These are phyloP conservation scores for Vigna reflexopilosa DNA, from an alignment of 306 rosid genomes.

Conservation along the genomic window DNA sequence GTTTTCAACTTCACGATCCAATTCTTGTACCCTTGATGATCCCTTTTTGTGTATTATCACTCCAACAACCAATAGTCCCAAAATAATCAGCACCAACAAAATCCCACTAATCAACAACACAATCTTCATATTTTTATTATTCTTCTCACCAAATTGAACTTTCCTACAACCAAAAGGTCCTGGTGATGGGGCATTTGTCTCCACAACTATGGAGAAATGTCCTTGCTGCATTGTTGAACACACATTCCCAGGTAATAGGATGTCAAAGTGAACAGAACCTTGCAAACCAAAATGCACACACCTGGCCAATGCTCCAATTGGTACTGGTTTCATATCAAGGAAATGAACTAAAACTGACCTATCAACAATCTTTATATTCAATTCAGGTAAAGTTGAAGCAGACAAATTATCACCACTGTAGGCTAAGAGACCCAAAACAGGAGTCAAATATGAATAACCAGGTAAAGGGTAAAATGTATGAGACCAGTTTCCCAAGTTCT, in stretches of 20 bases:
- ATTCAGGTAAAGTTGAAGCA: conserved; percentile 52
- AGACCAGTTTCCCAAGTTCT: conserved; percentile 66
- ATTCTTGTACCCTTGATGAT: conserved; percentile 35
- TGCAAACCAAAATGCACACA: conserved; percentile 61
- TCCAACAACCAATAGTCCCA: conserved; percentile 33
- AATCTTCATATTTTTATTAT: not conserved
- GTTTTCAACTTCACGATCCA: conserved; percentile 43
- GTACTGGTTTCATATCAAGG: conserved; percentile 27
- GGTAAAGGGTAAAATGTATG: conserved; percentile 55
- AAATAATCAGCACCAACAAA: conserved; percentile 21
- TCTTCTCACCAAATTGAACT: not conserved
- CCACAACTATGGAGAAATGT: conserved; percentile 60
- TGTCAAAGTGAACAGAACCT: conserved; percentile 56
- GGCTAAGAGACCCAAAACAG: conserved; percentile 63
- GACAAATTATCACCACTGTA: conserved; percentile 53
- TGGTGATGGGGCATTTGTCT: conserved; percentile 45
- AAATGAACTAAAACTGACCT: conserved; percentile 55
- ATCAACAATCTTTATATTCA: conserved; percentile 46
- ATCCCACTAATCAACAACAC: conserved; percentile 49
- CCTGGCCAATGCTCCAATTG: conserved; percentile 38
- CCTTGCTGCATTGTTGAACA: conserved; percentile 59
- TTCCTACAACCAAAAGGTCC: conserved; percentile 4
- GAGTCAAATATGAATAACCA: conserved; percentile 59
- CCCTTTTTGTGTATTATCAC: conserved; percentile 22
- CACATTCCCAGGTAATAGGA: conserved; percentile 43